These are phyloP conservation scores for Erysimum cheiri DNA, from an alignment of 441 rosid genomes.

Conservation along the genomic window DNA sequence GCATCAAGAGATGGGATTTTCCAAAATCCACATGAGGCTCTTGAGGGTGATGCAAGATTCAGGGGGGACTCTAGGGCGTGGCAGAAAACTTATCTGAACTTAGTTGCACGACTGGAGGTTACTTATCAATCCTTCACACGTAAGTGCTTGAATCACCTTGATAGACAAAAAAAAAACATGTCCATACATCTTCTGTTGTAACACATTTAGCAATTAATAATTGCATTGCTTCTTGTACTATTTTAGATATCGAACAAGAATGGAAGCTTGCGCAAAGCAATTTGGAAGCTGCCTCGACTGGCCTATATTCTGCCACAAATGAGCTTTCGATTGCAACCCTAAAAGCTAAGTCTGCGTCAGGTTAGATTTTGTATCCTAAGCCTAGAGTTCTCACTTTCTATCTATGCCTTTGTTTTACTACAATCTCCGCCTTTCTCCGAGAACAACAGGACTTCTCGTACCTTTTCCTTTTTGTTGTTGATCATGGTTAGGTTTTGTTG, in stretches of 20 bases:
- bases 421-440: slow-evolving; percentile 25
- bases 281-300: slow-evolving; percentile 86
- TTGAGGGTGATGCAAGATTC: slow-evolving; percentile 60
- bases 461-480: slow-evolving; percentile 24
- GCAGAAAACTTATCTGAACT: slow-evolving; percentile 81
- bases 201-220: slow-evolving; percentile 9
- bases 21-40: slow-evolving; percentile 64
- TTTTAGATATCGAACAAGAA: slow-evolving; percentile 82
- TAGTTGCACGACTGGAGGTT: slow-evolving; percentile 77
- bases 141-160: slow-evolving; percentile 49
- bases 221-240: slow-evolving; percentile 33
- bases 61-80: slow-evolving; percentile 71
- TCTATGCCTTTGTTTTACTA: slow-evolving; percentile 20
- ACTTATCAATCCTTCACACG: slow-evolving; percentile 84
- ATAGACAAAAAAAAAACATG: slow-evolving; percentile 15
- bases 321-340: slow-evolving; percentile 80
- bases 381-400: slow-evolving; percentile 27
- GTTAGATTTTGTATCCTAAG: slow-evolving; percentile 50
- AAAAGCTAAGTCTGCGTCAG: slow-evolving; percentile 95
- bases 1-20: slow-evolving; percentile 91
- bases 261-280: slow-evolving; percentile 88
- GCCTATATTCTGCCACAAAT: slow-evolving; percentile 77
- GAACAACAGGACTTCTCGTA: slow-evolving; percentile 12
- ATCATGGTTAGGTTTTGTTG: slow-evolving; percentile 4
- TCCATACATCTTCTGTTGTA: slow-evolving; percentile 28